phyloP scores from a whole-genome alignment of 257 asterid species.

The Fraxinus excelsior region DNA sequence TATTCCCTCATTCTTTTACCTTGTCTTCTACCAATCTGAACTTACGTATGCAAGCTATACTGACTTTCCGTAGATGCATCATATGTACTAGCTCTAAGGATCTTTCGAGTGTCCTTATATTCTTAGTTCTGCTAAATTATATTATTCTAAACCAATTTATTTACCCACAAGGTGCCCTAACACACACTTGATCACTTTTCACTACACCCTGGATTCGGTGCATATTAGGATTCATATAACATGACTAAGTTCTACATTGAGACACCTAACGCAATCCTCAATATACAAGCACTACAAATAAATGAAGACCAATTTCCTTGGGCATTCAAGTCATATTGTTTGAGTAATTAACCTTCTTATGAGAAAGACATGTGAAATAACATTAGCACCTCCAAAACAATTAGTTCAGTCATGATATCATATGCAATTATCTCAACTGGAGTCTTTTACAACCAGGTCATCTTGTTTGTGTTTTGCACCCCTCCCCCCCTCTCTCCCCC shows the following conservation, averaged over 20 bases:
- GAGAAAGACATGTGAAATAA: neutral
- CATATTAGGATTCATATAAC: neutral
- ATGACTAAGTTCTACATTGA: neutral
- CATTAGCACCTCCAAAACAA: neutral
- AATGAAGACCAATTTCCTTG: neutral
- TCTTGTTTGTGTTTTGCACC: neutral
- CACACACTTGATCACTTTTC: neutral
- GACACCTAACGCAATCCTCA: neutral
- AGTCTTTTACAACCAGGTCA: neutral
- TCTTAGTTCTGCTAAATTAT: neutral
- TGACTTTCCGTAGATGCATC: neutral
- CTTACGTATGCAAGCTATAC: neutral
- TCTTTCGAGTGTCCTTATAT: neutral
- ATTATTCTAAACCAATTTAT: neutral
- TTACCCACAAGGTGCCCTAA: neutral
- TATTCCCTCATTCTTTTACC: neutral
- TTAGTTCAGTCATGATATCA: neutral
- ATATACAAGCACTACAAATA: neutral
- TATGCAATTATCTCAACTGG: neutral
- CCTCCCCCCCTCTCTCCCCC: neutral
- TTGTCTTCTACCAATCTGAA: neutral
- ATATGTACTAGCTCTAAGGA: neutral
- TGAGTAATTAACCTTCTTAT: neutral
- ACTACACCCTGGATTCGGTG: neutral
- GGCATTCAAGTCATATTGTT: neutral